Evolutionary conservation across 2,329 filamentous ascomycete species (phyloP), one percentile per base, ranked within the genome.

Genomic region (Ophiostoma himal-ulmi): DNA sequence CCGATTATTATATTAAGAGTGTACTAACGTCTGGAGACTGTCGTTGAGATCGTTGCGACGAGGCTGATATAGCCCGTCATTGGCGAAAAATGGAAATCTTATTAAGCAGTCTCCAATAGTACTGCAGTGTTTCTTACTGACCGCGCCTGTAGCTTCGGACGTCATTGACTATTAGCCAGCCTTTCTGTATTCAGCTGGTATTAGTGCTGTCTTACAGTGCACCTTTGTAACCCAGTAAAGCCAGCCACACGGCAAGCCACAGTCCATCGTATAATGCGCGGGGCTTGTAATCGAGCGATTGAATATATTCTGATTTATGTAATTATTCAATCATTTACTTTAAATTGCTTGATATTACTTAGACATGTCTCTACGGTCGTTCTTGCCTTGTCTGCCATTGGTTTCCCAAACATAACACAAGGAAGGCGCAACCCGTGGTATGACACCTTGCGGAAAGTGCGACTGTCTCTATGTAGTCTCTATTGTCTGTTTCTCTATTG

Each of bases 171-270:
- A 11, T 8, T 44, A 44, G 39, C 52, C 26, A 48, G 17, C 44
- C 17, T 48, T 20, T 48, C 44, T 48, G 44, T 48, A 20, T 48
- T 48, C 30, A 30, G 20, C 17, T 5, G 44, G 44, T 39, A 39
- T 13, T 20, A 48, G 44, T 20, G n/a, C 52, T 57, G 52, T 26
- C n/a, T 14, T 34, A 14, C 54, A 26, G 54, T 30, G 20, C 54
- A 30, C 22, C 6, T 20, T 30, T n/a, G 14, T 65, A 39, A 5
- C 20, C 41, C 20, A 39, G 3, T 20, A 39, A n/a, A 44, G 36
- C 52, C 66, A 70, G 69, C 69, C 69, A 70, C 69, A 68, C 10
- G 30, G 39, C 62, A 52, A 70, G 70, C 70, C 70, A 70, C 70
- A 70, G 60, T 8, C 10, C 14, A 22, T 64, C 30, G 26, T 14